Base-by-base conservation (phyloP, 257 asterid genomes). In the Ballota nigra region DNA sequence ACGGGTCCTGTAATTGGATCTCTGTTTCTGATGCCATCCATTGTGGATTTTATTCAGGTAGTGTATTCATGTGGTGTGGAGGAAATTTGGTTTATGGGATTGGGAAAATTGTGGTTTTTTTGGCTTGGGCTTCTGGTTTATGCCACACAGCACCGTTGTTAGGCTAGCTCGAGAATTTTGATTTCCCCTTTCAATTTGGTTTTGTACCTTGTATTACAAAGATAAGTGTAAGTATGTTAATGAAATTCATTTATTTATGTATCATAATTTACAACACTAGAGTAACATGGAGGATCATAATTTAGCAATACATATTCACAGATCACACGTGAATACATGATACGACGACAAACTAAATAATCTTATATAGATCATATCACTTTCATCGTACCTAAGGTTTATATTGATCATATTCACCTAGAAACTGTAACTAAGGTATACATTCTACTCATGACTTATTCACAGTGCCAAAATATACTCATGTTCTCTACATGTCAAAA, bases 11-110 rank as follows among this genome's bases (percentile, higher is more conserved):
- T 72, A 6, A 1, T 72, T 4, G 77, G 70, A 2, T 72, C 53
- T 10, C n/a, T 72, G 12, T 72, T 72, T 20, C n/a, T 72, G 23
- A 10, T 72, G 77, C 41, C 62, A 4, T 61, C 70, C 1, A 61
- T 72, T 4, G 57, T 61, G 4, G 23, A 43, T 26, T 18, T 62
- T 15, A 40, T 72, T 0, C 70, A 49, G 20, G 76, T 72, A 49
- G 53, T 61, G 43, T 49, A 43, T 8, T 38, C 76, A 5, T 72
- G 76, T 15, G 70, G 76, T 72, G 76, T 15, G 70, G 76, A 1
- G 70, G 70, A n/a, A 23, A 33, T 8, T 1, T 60, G 19, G 20
- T 49, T 16, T 20, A 29, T 24, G 16, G 41, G 2, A 51, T 61
- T 3, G 70, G 15, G 29, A 49, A 5, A 1, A 19, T 72, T 55